phyloP scores from a whole-genome alignment of 345 rosid genomes.

The Eucalyptus sp. region DNA sequence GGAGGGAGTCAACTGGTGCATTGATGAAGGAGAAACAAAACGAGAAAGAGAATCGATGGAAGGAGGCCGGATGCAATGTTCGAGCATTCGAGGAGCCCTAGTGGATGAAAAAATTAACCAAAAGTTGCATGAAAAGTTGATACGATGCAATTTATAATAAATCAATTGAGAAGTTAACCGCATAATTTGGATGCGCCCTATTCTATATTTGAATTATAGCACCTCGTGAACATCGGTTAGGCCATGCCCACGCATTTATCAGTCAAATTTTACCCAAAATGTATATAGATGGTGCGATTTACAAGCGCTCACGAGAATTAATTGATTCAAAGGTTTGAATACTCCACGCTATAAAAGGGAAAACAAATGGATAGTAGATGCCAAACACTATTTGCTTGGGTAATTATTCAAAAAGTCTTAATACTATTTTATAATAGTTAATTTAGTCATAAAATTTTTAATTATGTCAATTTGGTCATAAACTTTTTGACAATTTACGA shows the following conservation, averaged over 20 bases:
- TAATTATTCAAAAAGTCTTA: neutral
- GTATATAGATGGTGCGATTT: neutral
- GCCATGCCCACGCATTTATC: neutral
- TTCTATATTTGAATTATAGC: neutral
- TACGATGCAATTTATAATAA: neutral
- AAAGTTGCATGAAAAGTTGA: neutral
- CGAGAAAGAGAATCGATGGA: neutral
- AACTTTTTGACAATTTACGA: rapidly evolving
- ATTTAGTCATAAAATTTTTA: neutral
- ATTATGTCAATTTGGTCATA: neutral
- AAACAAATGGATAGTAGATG: neutral
- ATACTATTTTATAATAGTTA: neutral
- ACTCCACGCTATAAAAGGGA: neutral
- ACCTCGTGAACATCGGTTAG: neutral
- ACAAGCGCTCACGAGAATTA: rapidly evolving
- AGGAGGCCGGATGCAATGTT: neutral
- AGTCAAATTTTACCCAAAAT: neutral
- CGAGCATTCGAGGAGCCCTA: neutral
- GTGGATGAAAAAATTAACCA: neutral
- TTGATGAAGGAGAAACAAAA: neutral
- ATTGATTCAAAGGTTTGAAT: neutral
- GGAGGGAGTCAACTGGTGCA: neutral
- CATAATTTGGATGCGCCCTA: neutral
- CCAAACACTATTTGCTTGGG: neutral
- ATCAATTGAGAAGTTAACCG: neutral